Percentiles rank a stretch among this genome's conserved stretches.
Evolutionary conservation across 164 flowering plant species (phyloP).

Genomic region (Cinnamomum micranthum): DNA sequence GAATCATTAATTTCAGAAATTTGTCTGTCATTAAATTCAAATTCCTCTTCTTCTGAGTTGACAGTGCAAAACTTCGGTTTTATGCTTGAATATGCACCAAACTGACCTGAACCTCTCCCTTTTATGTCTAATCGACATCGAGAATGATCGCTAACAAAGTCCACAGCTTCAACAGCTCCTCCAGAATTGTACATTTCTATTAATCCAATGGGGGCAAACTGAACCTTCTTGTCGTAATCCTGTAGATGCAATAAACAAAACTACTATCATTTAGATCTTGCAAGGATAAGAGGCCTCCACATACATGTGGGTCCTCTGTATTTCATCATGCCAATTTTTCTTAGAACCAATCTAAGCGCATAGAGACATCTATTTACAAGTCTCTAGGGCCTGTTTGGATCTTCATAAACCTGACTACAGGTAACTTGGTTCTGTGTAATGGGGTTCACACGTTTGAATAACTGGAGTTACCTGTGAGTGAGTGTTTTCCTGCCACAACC

Average conservation of each 20-base stretch:
- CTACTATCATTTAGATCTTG: neutral
- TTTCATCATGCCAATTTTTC: no score
- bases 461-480: no score
- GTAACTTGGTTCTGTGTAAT: no score
- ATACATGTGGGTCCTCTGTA: neutral
- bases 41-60: conserved; percentile 29
- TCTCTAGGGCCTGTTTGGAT: neutral
- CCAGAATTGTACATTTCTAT: conserved; percentile 67
- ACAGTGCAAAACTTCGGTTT: conserved; percentile 38
- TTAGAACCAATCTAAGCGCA: neutral
- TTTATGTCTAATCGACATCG: conserved; percentile 23
- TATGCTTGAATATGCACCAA: conserved; percentile 51
- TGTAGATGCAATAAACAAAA: conserved; percentile 10
- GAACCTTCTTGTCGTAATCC: conserved; percentile 33
- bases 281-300: neutral
- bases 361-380: neutral
- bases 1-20: conserved; percentile 37
- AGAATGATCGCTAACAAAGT: conserved; percentile 11
- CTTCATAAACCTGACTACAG: no score
- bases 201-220: conserved; percentile 61
- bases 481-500: no score
- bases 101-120: conserved; percentile 50
- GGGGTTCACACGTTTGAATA: no score
- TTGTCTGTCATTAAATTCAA: conserved; percentile 28
- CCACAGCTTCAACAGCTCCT: conserved; percentile 51